Percentiles rank a stretch among this genome's conserved stretches.
phyloP scores from a whole-genome alignment of 257 asterid genomes.

The Hygrophila difformis region DNA sequence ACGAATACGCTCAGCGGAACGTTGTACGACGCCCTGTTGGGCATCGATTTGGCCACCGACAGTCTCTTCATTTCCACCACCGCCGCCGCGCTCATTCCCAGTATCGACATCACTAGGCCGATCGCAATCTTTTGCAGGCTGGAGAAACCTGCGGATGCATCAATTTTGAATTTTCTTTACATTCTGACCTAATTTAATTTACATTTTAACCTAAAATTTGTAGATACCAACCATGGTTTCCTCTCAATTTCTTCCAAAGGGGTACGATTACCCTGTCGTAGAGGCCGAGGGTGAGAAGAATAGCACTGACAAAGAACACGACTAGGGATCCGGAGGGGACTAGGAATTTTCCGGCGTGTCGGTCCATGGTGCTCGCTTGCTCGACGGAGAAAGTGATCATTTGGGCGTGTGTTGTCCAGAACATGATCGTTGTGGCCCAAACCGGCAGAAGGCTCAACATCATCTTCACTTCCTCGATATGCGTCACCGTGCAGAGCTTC shows the following conservation, averaged over 20 bases:
- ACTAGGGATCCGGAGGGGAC: slow-evolving; percentile 92
- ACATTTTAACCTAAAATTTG: too few species aligned
- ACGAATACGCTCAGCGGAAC: slow-evolving; percentile 65
- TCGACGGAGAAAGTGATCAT: slow-evolving; percentile 90
- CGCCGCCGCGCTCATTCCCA: slow-evolving; percentile 76
- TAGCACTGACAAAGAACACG: slow-evolving; percentile 82
- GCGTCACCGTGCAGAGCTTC: slow-evolving; percentile 75
- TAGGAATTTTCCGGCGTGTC: slow-evolving; percentile 46
- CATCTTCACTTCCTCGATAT: slow-evolving; percentile 91
- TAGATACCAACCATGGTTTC: too few species aligned
- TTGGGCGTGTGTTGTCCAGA: slow-evolving; percentile 94
- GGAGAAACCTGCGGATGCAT: slow-evolving; percentile 49
- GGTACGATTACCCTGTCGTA: slow-evolving; percentile 82
- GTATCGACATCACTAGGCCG: slow-evolving; percentile 55
- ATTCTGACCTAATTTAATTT: too few species aligned
- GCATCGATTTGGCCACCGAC: slow-evolving; percentile 40
- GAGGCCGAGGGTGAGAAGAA: slow-evolving; percentile 50
- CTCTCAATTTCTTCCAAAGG: slow-evolving; percentile 69
- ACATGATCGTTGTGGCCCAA: slow-evolving; percentile 92
- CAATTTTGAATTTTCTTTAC: too few species aligned
- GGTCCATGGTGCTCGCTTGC: slow-evolving; percentile 84
- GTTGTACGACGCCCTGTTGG: slow-evolving; percentile 15
- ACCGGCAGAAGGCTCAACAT: slow-evolving; percentile 67
- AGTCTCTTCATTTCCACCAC: slow-evolving; percentile 58
- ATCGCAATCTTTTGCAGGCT: slow-evolving; percentile 57